Base-by-base conservation (phyloP, 1,139 yeast species). In the Debaryomyces psychrophilus region DNA sequence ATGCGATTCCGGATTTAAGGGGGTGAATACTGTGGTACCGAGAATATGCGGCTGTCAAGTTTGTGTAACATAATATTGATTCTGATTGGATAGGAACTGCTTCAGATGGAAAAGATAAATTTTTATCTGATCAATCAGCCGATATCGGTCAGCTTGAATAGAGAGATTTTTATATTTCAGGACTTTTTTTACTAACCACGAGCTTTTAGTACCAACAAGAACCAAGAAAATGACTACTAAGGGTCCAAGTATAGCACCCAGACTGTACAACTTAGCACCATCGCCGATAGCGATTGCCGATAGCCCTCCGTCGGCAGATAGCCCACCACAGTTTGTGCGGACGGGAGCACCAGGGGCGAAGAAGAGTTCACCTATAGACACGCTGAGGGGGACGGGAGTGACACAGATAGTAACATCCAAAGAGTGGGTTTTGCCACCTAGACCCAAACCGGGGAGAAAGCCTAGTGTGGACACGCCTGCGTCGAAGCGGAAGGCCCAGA, bases 391-490 rank as follows among this genome's bases (percentile, higher is more conserved):
- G 20, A 18, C 44, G 0, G 44, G 46, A 4, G 51, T 54, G 8
- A 67, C 73, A 11, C 77, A 69, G 56, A 82, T 85, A 22, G 79
- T 79, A 51, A 85, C 95, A 1, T 87, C 95, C n/a, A 87, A 82
- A 57, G 89, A 85, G 56, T 90, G 97, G 95, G 92, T 88, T 12
- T 72, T 90, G 31, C 97, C 97, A 2, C 96, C 96, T 8, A 71
- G 96, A 49, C 95, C 95, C 5, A 89, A 88, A 62, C 96, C 96
- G 0, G 97, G 96, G 8, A 71, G 96, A 49, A 89, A 89, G 65
- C 96, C 96, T 9, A 79, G 90, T 49, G 82, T 81, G 3, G 87
- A 81, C 53, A 82, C 87, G 0, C 87, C 88, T 1, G 86, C 87
- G 1, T 79, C 85, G 37, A 87, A 88, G 60, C 72, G 97, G 48